A percentile compares a stretch with the other conserved stretches of the same genome.
These are phyloP conservation scores for Baeospora myosura DNA, from an alignment of 1,284 basidiomycete species.

Conservation along the genomic window DNA sequence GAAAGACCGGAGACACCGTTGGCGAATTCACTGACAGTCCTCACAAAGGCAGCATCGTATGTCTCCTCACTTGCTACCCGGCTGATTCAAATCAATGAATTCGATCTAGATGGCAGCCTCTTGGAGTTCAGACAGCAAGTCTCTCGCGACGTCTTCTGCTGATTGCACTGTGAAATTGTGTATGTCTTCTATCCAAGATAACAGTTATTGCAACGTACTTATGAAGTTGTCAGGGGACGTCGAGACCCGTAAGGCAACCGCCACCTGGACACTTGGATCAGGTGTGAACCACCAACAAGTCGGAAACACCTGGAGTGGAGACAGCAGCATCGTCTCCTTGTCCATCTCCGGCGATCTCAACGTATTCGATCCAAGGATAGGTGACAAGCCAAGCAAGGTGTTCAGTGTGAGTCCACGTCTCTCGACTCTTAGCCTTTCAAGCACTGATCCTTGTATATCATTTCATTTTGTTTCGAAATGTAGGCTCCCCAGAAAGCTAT, in stretches of 20 bases:
- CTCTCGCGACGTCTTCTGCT: conserved; percentile 76
- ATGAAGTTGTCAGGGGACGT: conserved; percentile 61
- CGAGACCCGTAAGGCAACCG: conserved; percentile 57
- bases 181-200: too few species aligned
- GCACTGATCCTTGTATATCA: not conserved
- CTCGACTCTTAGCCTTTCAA: too few species aligned
- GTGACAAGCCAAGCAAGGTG: conserved; percentile 51
- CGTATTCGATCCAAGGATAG: conserved; percentile 72
- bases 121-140: conserved; percentile 73
- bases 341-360: conserved; percentile 82
- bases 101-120: conserved; percentile 69
- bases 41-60: conserved; percentile 72
- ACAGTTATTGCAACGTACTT: too few species aligned
- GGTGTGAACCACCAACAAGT: conserved; percentile 78
- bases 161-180: conserved; percentile 88
- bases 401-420: conserved; percentile 41
- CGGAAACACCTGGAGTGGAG: conserved; percentile 78
- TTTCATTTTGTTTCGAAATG: not conserved
- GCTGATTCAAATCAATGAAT: too few species aligned
- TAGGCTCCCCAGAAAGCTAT: conserved; percentile 79
- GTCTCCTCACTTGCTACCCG: conserved; percentile 23
- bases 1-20: conserved; percentile 78
- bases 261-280: conserved; percentile 66
- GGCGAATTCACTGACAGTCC: conserved; percentile 57
- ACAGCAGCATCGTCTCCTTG: conserved; percentile 74